These are phyloP conservation scores for Aspergillus mulundensis DNA, from an alignment of 495 filamentous ascomycete species.

Conservation along the genomic window DNA sequence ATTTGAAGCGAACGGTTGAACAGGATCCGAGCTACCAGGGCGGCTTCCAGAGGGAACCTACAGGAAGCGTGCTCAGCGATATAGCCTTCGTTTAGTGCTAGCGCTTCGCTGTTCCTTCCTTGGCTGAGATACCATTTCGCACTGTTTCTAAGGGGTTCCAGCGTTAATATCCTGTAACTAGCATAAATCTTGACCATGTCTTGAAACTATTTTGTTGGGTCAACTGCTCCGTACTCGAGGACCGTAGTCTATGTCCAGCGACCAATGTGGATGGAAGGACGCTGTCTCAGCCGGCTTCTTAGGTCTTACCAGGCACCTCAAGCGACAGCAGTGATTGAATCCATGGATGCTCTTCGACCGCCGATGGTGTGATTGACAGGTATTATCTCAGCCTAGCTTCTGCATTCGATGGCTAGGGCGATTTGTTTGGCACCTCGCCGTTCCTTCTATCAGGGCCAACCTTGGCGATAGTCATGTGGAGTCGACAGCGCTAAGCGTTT, in stretches of 20 bases:
- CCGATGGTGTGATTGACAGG: conserved; percentile 5
- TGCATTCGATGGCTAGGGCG: no score
- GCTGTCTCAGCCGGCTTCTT: neutral
- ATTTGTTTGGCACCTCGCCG: neutral
- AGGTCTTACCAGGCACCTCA: neutral
- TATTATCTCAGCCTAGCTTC: neutral
- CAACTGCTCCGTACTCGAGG: no score
- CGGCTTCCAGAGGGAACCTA: conserved; percentile 8
- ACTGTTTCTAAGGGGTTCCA: neutral
- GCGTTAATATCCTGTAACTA: neutral
- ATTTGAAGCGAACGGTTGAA: conserved; percentile 9
- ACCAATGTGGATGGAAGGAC: neutral
- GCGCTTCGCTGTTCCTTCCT: neutral
- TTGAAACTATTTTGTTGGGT: neutral
- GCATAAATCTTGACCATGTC: neutral
- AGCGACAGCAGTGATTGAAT: neutral
- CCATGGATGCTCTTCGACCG: neutral
- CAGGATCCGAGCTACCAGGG: conserved; percentile 4
- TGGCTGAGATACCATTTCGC: conserved; percentile 6
- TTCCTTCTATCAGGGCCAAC: neutral
- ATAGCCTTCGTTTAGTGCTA: conserved; percentile 13
- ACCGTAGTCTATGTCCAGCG: no score
- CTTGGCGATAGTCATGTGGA: conserved; percentile 1
- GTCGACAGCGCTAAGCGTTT: conserved; percentile 11
- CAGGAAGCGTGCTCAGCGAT: conserved; percentile 14